phyloP scores from a whole-genome alignment of 169 alveolate genomes.

The Theileria parva region DNA sequence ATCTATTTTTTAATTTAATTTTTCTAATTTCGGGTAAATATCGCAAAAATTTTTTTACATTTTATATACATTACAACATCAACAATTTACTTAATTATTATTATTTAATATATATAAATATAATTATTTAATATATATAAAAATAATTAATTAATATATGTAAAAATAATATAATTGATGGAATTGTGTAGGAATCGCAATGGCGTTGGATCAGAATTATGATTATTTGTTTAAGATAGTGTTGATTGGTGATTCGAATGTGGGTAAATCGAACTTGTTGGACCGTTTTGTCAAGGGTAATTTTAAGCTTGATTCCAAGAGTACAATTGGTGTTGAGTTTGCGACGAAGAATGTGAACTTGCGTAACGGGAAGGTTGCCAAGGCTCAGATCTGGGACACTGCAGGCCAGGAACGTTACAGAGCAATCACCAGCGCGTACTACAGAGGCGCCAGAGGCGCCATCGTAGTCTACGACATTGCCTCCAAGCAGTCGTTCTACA shows the following conservation, averaged over 20 bases:
- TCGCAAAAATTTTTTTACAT: too few relatives aligned
- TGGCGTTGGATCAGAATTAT: constrained; percentile 56
- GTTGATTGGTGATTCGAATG: constrained; percentile 93
- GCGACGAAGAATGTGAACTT: constrained; percentile 89
- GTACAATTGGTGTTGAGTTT: constrained; percentile 99
- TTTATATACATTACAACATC: too few relatives aligned
- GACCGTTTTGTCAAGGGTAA: constrained; percentile 92
- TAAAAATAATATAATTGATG: neutral
- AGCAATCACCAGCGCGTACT: constrained; percentile 98
- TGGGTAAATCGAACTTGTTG: constrained; percentile 90
- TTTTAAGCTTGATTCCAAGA: constrained; percentile 92
- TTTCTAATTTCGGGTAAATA: too few relatives aligned
- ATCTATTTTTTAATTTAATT: too few relatives aligned
- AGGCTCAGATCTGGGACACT: constrained; percentile 99
- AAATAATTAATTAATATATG: neutral
- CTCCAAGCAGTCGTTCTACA: constrained; percentile 90
- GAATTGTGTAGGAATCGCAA: too few relatives aligned
- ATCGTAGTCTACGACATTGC: constrained; percentile 97
- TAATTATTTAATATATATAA: too few relatives aligned
- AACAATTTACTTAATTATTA: too few relatives aligned
- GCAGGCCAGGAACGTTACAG: constrained; percentile 99
- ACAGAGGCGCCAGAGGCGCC: constrained; percentile 99
- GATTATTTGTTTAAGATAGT: constrained; percentile 76
- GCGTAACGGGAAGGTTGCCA: constrained; percentile 88
- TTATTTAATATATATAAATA: too few relatives aligned